These are phyloP conservation scores for Raphidocelis subcapitata DNA, from an alignment of 139 green algal species.

Conservation along the genomic window DNA sequence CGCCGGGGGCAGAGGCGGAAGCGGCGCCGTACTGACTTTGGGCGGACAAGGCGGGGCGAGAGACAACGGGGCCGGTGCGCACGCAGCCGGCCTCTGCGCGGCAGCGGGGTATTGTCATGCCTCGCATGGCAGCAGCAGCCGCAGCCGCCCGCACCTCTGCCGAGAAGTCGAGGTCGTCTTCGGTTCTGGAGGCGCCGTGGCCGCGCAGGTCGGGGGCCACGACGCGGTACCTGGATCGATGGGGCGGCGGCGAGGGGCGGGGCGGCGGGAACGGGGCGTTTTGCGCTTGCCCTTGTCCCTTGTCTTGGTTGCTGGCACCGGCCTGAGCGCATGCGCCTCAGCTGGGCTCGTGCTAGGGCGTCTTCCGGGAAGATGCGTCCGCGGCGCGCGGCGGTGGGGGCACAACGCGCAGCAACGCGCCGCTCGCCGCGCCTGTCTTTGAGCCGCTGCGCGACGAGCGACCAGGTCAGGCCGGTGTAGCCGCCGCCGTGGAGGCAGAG, in stretches of 20 bases:
- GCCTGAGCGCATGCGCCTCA: neutral
- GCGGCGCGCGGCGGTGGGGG: too few species aligned
- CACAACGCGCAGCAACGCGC: too few species aligned
- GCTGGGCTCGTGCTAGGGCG: neutral
- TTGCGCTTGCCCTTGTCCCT: neutral
- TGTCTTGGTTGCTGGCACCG: neutral
- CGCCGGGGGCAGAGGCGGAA: too few species aligned
- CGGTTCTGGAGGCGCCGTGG: constrained; percentile 64
- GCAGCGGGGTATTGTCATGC: too few species aligned
- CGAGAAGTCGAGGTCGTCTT: constrained; percentile 68
- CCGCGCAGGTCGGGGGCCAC: constrained; percentile 77
- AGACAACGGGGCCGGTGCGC: too few species aligned
- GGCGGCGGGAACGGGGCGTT: neutral
- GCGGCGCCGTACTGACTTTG: neutral
- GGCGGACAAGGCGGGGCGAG: neutral
- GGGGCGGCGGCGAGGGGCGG: neutral
- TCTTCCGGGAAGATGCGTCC: too few species aligned
- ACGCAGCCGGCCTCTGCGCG: too few species aligned
- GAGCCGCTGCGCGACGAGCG: constrained; percentile 63
- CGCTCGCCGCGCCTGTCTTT: constrained; percentile 55
- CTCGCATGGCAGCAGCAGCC: neutral
- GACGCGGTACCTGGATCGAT: constrained; percentile 54
- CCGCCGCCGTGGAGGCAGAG: constrained; percentile 84
- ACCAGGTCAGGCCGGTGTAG: constrained; percentile 87
- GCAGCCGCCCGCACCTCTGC: constrained; percentile 35